Conservation (phyloP, 108 stramenopile genomes). For the Mediolabrus comicus region DNA sequence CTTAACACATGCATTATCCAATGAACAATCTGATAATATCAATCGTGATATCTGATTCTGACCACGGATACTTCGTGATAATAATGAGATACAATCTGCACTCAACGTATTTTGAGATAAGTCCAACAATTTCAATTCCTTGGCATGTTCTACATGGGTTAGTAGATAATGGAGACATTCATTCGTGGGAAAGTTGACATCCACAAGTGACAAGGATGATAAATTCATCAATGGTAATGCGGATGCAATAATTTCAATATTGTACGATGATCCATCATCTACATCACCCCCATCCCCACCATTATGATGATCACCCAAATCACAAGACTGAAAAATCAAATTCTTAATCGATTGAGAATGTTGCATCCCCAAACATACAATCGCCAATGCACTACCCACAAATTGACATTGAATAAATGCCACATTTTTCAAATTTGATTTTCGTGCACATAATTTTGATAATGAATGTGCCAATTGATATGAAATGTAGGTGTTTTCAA, state of each 20-base stretch:
- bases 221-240: conserved; percentile 4
- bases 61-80: background rate
- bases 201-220: conserved; percentile 6
- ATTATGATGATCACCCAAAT: conserved; percentile 10
- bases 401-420: conserved; percentile 6
- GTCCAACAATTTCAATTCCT: conserved; percentile 10
- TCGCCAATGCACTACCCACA: background rate
- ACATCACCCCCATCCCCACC: background rate
- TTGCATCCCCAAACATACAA: conserved; percentile 12
- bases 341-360: conserved; percentile 7
- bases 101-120: conserved; percentile 6
- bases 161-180: conserved; percentile 7
- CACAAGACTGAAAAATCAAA: conserved; percentile 6
- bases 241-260: conserved; percentile 11
- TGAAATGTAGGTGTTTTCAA: background rate
- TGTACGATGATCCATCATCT: background rate
- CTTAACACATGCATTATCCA: conserved; percentile 17
- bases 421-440: background rate
- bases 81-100: background rate
- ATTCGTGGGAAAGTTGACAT: conserved; percentile 5
- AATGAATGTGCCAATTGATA: background rate
- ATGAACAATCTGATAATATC: conserved; percentile 10
- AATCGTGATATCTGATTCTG: conserved; percentile 2
- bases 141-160: background rate
- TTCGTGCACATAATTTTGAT: background rate